These are phyloP conservation scores for Straminergon stramineum DNA, from an alignment of 225 moss, liverwort and hornwort species.

Conservation along the genomic window DNA sequence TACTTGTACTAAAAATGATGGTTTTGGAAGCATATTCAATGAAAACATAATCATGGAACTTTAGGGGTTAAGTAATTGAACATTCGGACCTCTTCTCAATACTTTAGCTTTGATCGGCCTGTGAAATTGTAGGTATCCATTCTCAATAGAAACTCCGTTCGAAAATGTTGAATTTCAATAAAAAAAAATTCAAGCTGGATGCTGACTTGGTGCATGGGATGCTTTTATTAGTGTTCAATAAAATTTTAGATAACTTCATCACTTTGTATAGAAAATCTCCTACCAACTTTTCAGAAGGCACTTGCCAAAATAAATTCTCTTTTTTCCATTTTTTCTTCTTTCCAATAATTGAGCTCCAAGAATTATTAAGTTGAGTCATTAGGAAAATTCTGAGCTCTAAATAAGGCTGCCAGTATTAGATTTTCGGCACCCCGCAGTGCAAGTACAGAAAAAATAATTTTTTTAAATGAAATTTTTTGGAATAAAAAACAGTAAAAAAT, in stretches of 20 bases:
- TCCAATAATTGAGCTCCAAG: background rate
- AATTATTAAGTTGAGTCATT: background rate
- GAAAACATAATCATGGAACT: too few relatives aligned
- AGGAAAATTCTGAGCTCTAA: too few relatives aligned
- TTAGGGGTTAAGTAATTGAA: background rate
- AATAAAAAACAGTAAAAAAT: too few relatives aligned
- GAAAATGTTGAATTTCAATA: background rate
- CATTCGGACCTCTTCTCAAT: background rate
- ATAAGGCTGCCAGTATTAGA: too few relatives aligned
- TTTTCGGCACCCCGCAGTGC: too few relatives aligned
- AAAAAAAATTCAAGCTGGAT: background rate
- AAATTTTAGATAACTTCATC: background rate
- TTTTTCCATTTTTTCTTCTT: background rate
- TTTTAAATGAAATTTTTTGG: too few relatives aligned
- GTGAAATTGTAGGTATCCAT: background rate
- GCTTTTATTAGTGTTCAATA: rapidly evolving
- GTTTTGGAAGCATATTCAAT: too few relatives aligned
- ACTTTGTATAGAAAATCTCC: background rate
- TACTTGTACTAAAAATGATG: too few relatives aligned
- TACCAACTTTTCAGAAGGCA: too few relatives aligned
- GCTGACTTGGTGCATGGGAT: background rate
- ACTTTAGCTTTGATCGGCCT: background rate
- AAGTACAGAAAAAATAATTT: too few relatives aligned
- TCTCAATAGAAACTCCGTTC: background rate
- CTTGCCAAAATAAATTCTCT: rapidly evolving